Conservation (phyloP, 306 rosid species). For the Albizia julibrissin region DNA sequence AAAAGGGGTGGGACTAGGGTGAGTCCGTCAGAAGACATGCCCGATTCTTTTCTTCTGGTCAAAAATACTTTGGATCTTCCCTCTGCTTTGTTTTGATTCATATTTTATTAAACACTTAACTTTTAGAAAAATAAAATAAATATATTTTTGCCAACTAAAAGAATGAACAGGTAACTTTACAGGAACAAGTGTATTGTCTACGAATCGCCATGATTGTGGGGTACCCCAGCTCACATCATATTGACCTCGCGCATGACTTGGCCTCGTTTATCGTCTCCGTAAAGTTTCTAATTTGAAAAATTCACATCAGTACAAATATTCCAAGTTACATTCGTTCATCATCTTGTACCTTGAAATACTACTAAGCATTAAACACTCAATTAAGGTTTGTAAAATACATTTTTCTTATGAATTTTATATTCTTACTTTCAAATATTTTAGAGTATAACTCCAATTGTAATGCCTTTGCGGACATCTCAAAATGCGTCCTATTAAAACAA, state of each 20-base stretch:
- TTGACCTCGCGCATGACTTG: neutral
- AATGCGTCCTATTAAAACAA: neutral
- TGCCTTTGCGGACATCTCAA: neutral
- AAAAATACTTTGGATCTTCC: neutral
- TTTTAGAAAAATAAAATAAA: too few relatives aligned
- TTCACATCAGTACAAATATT: neutral
- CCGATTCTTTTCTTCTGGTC: constrained; percentile 15
- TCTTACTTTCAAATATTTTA: neutral
- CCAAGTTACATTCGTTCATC: neutral
- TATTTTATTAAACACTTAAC: neutral
- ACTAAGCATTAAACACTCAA: neutral
- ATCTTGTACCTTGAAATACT: neutral
- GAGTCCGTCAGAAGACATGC: neutral
- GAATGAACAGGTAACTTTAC: neutral
- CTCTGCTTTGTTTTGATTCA: neutral
- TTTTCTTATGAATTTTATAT: neutral
- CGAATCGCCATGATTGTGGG: neutral
- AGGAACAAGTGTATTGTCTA: neutral
- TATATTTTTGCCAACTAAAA: neutral
- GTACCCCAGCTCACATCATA: neutral
- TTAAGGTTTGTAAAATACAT: neutral
- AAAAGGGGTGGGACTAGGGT: neutral
- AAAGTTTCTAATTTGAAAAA: neutral
- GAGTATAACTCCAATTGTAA: neutral
- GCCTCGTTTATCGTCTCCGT: neutral